Percentiles rank a stretch among this genome's conserved stretches.
phyloP scores from a whole-genome alignment of 148 eudicot species.

The Silene conica region DNA sequence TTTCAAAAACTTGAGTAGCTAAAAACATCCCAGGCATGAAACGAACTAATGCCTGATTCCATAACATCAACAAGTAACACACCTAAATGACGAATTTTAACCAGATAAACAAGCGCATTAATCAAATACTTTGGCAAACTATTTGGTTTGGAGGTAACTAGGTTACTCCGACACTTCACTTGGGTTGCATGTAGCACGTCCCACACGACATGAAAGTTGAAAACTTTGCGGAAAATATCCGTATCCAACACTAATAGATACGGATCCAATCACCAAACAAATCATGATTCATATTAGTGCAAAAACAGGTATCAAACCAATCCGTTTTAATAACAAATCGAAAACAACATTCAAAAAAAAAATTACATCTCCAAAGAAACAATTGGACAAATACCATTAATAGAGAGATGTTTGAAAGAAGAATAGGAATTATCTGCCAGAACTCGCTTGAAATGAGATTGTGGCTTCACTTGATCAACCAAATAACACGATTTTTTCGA shows the following conservation, averaged over 20 bases:
- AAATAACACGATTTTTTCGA: slow-evolving; percentile 49
- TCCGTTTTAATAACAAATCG: background rate
- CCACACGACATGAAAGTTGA: no score
- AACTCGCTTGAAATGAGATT: slow-evolving; percentile 60
- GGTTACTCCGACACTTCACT: no score
- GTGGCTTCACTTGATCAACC: slow-evolving; percentile 55
- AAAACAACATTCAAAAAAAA: no score
- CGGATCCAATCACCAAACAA: no score
- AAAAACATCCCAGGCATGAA: background rate
- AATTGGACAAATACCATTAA: slow-evolving; percentile 27
- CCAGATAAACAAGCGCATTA: no score
- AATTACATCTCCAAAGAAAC: background rate
- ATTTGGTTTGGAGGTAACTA: no score
- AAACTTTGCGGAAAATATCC: no score
- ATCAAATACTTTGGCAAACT: no score
- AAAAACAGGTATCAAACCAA: no score
- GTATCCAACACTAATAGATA: no score
- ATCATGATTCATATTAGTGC: background rate
- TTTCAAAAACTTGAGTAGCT: background rate
- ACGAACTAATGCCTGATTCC: background rate
- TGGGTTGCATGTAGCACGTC: no score
- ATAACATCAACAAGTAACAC: background rate
- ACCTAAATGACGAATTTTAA: no score
- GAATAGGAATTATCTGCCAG: slow-evolving; percentile 81
- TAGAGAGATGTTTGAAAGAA: slow-evolving; percentile 64